These are phyloP conservation scores for Mycena rosella DNA, from an alignment of 768 basidiomycete species.

Conservation along the genomic window DNA sequence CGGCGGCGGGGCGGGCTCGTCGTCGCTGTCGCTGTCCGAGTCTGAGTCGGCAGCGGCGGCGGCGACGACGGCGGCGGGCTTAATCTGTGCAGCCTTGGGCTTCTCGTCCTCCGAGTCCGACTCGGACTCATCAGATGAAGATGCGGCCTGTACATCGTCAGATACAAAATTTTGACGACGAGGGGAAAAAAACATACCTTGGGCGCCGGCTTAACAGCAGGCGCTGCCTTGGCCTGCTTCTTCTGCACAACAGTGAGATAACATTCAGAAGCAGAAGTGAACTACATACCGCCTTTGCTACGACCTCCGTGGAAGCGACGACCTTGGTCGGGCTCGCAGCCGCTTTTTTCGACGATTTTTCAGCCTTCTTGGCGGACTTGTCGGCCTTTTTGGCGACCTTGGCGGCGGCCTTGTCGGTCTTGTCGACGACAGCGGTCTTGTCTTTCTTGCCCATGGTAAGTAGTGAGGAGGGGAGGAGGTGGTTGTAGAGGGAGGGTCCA, in stretches of 20 bases:
- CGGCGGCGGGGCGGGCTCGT: constrained; percentile 37
- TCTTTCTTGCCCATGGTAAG: constrained; percentile 62
- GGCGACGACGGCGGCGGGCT: constrained; percentile 44
- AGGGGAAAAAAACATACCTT: constrained; percentile 33
- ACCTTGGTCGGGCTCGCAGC: constrained; percentile 38
- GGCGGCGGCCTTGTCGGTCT: constrained; percentile 33
- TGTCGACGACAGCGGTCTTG: constrained; percentile 30
- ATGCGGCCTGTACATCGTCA: constrained; percentile 32
- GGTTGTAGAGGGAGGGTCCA: no score
- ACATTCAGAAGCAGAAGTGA: not conserved
- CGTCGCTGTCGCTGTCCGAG: constrained; percentile 44
- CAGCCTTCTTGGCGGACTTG: constrained; percentile 45
- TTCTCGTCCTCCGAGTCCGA: constrained; percentile 66
- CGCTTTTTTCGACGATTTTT: constrained; percentile 49
- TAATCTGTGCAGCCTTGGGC: constrained; percentile 66
- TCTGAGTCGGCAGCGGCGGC: constrained; percentile 52
- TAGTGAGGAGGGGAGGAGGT: constrained; percentile 35
- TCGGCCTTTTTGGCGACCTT: constrained; percentile 55
- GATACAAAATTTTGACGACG: not conserved
- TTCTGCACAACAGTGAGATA: constrained; percentile 25
- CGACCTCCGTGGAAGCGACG: constrained; percentile 28
- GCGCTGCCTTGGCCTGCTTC: constrained; percentile 25
- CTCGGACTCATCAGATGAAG: constrained; percentile 61
- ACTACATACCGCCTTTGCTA: constrained; percentile 41
- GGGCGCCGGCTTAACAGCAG: constrained; percentile 35